Base-by-base conservation (phyloP, 2,329 filamentous ascomycete species). In the Grosmannia huntii region DNA sequence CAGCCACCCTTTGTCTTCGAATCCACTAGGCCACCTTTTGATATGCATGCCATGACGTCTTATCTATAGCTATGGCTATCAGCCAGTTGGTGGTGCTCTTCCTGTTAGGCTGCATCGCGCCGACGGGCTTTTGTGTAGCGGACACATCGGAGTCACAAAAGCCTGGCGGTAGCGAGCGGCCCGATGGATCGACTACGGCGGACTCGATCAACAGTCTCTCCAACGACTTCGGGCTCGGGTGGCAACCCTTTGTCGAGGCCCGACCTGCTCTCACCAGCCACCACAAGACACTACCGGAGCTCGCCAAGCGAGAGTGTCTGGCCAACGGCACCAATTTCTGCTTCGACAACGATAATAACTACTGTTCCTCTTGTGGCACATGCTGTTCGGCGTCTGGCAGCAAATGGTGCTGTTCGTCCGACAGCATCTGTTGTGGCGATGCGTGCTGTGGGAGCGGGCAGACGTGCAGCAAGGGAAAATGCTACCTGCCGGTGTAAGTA, bases 261-360 rank as follows among this genome's bases (percentile, higher is more conserved):
- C 60, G 61, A 4, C 61, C 64, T 21, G 59, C 67, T 12, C 60
- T 65, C 6, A 50, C 59, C 19, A 63, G 65, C 41, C 49, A 60
- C 23, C 58, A 61, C 7, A 51, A 54, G 3, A 51, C 57, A 1
- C 57, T 55, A 12, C 60, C 55, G 21, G 61, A 59, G 3, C 59
- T 61, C 33, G 6, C 14, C 54, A 62, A 55, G 46, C 61, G 66
- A 25, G 66, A 66, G 54, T 70, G 68, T 44, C 60, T 67, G n/a
- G 53, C 66, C 28, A 70, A 70, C 57, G 68, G 68, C 12, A 67
- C 68, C 56, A 70, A 68, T 60, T 70, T 65, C 58, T 70, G 68
- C 65, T 70, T 70, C 57, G 62, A 62, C 53, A 62, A 67, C 60
- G 61, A 56, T 48, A 60, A 57, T 56, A 64, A 64, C 60, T 69